Conservation (phyloP, 2,329 filamentous ascomycete species). For the Microdochium bolleyi region DNA sequence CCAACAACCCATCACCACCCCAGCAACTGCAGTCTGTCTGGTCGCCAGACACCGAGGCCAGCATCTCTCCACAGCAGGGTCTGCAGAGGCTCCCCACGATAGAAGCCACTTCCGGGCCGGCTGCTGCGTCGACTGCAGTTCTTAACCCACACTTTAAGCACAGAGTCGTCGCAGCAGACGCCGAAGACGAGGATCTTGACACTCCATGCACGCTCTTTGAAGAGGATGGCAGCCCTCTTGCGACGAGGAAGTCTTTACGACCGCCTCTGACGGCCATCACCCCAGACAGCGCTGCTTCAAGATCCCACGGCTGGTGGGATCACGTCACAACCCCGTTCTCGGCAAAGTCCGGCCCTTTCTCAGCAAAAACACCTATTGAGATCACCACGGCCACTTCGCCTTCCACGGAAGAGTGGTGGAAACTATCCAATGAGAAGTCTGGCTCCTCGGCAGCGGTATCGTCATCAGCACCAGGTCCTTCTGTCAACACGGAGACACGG, state of each 20-base stretch:
- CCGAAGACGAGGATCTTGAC: conserved; percentile 35
- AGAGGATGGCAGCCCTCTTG: conserved; percentile 49
- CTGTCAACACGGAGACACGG: conserved; percentile 12
- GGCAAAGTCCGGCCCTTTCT: conserved; percentile 34
- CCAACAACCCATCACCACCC: conserved; percentile 14
- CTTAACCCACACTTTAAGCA: conserved; percentile 28
- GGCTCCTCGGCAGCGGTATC: conserved; percentile 3
- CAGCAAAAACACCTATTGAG: conserved; percentile 20
- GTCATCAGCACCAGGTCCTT: conserved; percentile 1
- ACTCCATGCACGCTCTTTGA: conserved; percentile 63
- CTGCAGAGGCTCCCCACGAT: not conserved
- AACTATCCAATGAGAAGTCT: conserved; percentile 7
- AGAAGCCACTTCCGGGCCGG: conserved; percentile 11
- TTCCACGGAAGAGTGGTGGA: conserved; percentile 18
- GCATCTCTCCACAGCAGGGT: conserved; percentile 29
- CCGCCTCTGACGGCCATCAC: conserved; percentile 26
- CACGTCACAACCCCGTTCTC: conserved; percentile 64
- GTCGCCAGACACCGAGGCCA: conserved; percentile 54
- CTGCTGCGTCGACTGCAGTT: conserved; percentile 45
- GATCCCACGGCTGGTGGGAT: conserved; percentile 70
- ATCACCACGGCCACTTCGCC: conserved; percentile 6
- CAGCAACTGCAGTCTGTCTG: conserved; percentile 43
- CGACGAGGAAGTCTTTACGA: conserved; percentile 28
- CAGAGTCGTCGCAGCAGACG: conserved; percentile 20
- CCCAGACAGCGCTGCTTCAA: conserved; percentile 43